phyloP scores from a whole-genome alignment of 768 basidiomycete species.

The Auriculariales sp. region DNA sequence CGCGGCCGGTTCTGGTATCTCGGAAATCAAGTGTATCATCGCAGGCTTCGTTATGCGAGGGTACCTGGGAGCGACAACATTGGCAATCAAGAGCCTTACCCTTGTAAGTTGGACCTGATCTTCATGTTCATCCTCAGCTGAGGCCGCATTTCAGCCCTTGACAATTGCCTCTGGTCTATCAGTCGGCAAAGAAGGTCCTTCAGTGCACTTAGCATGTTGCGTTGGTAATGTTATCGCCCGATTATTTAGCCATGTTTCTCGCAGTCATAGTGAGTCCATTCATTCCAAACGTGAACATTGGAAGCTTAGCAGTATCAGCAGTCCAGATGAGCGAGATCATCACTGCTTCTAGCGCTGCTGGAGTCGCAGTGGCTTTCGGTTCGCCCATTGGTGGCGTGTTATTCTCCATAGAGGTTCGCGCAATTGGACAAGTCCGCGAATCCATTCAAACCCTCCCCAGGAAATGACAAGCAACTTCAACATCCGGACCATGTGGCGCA shows the following conservation, averaged over 20 bases:
- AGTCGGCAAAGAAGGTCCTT: constrained; percentile 96
- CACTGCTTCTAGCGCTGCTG: constrained; percentile 91
- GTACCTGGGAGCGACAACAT: constrained; percentile 78
- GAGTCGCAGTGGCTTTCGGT: constrained; percentile 96
- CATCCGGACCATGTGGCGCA: constrained; percentile 97
- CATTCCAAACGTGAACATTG: constrained; percentile 43
- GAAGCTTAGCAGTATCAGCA: constrained; percentile 7
- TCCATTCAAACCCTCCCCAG: constrained; percentile 24
- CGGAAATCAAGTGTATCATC: constrained; percentile 96
- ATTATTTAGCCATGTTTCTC: constrained; percentile 64
- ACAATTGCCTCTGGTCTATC: constrained; percentile 95
- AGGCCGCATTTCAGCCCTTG: constrained; percentile 47
- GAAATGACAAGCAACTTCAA: constrained; percentile 99
- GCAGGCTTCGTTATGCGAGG: constrained; percentile 97
- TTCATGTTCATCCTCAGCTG: not conserved
- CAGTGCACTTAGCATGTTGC: constrained; percentile 93
- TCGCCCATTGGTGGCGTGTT: constrained; percentile 95
- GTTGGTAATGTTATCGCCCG: constrained; percentile 84
- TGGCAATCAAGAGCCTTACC: constrained; percentile 87
- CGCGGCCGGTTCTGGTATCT: constrained; percentile 95
- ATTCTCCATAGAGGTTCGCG: constrained; percentile 86
- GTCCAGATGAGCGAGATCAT: constrained; percentile 67
- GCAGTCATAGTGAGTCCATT: constrained; percentile 62
- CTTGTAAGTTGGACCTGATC: constrained; percentile 37
- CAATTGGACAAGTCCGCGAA: not conserved